phyloP scores from a whole-genome alignment of 2,329 filamentous ascomycete species.

The Madurella mycetomatis region DNA sequence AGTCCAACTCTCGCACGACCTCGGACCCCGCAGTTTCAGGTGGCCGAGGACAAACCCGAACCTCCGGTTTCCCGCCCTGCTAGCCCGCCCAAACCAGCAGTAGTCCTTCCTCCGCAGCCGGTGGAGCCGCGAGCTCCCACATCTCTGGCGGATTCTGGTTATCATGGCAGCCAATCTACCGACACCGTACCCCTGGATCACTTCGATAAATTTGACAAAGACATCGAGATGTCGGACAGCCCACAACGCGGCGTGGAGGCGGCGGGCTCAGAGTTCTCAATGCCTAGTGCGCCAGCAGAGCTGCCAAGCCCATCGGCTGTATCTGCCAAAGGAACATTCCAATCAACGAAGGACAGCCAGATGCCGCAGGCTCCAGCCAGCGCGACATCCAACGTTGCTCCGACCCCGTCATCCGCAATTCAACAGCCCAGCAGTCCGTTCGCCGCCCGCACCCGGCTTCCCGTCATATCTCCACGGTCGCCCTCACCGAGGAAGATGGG shows the following conservation, averaged over 20 bases:
- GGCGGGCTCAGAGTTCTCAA: constrained; percentile 14
- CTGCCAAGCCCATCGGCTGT: constrained; percentile 28
- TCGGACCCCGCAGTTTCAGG: constrained; percentile 55
- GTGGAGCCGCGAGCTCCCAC: constrained; percentile 25
- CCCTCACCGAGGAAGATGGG: constrained; percentile 26
- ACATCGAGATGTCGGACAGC: constrained; percentile 22
- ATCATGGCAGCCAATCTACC: constrained; percentile 62
- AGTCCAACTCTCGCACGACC: constrained; percentile 44
- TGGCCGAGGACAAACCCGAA: constrained; percentile 48
- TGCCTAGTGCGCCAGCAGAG: constrained; percentile 16
- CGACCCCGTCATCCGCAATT: constrained; percentile 11
- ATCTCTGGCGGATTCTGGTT: constrained; percentile 61
- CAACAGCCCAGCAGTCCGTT: constrained; percentile 19
- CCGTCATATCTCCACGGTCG: constrained; percentile 21
- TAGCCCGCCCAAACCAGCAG: constrained; percentile 32
- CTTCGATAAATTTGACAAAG: constrained; percentile 29
- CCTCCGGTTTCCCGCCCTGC: constrained; percentile 30
- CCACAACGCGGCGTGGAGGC: constrained; percentile 14
- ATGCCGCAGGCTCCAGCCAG: constrained; percentile 25
- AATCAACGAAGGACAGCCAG: constrained; percentile 44
- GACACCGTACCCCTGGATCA: constrained; percentile 44
- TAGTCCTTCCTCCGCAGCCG: constrained; percentile 30
- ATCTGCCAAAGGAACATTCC: constrained; percentile 37
- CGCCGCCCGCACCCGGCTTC: constrained; percentile 11
- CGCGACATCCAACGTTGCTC: constrained; percentile 5